Percentiles rank a stretch among this genome's conserved stretches.
Conservation (phyloP, 805 yeast genomes). For the Kazachstania africana region DNA sequence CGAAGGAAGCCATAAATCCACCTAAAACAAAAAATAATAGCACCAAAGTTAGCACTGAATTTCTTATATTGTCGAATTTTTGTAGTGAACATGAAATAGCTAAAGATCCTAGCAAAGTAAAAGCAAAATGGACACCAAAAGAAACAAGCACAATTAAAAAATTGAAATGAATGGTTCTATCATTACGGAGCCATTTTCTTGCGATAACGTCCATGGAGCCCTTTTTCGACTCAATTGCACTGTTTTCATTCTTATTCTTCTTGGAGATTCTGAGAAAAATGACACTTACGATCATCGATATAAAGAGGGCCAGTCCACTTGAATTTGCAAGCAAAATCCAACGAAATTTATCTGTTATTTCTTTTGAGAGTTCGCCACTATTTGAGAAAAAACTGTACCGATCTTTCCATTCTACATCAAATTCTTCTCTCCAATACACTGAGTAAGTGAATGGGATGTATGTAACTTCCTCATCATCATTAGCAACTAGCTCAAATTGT, state of each 20-base stretch:
- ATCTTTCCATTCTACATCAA: slow-evolving; percentile 46
- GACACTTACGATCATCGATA: slow-evolving; percentile 53
- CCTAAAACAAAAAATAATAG: slow-evolving; percentile 51
- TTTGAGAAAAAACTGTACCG: slow-evolving; percentile 67
- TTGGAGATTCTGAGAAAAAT: slow-evolving; percentile 32
- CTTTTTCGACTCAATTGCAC: slow-evolving; percentile 8
- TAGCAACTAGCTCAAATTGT: slow-evolving; percentile 40
- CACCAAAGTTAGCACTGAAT: slow-evolving; percentile 53
- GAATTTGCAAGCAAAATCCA: slow-evolving; percentile 73
- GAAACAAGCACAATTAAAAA: slow-evolving; percentile 49
- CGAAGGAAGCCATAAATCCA: slow-evolving; percentile 64
- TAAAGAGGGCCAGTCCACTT: slow-evolving; percentile 46
- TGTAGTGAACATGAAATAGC: slow-evolving; percentile 45
- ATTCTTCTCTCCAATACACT: slow-evolving; percentile 81
- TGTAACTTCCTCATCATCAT: slow-evolving; percentile 19
- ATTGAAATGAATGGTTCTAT: slow-evolving; percentile 21
- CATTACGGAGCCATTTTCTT: slow-evolving; percentile 41
- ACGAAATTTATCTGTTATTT: slow-evolving; percentile 44
- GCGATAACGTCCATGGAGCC: slow-evolving; percentile 24
- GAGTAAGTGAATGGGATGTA: slow-evolving; percentile 72
- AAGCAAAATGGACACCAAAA: slow-evolving; percentile 62
- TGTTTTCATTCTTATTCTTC: slow-evolving; percentile 12
- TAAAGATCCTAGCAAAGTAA: slow-evolving; percentile 53
- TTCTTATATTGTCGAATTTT: slow-evolving; percentile 54
- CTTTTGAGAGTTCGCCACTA: slow-evolving; percentile 31